Percentiles rank a stretch among this genome's conserved stretches.
Conservation (phyloP, 345 rosid species). For the Odontarrhena argentea region DNA sequence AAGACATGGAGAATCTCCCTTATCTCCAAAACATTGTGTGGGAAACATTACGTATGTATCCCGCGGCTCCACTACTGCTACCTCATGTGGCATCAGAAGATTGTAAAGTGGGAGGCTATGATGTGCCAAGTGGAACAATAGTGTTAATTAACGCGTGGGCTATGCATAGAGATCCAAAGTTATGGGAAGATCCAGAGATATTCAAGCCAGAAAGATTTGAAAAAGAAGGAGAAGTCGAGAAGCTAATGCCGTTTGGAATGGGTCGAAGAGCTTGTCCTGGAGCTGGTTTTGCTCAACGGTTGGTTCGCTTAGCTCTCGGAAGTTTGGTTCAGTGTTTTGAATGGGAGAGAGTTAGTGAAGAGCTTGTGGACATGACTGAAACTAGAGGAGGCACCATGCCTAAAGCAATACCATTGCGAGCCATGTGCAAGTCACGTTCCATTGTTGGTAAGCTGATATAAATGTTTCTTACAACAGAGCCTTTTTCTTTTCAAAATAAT, state of each 20-base stretch:
- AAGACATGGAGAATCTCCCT: constrained; percentile 36
- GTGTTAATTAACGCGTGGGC: constrained; percentile 56
- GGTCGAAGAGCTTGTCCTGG: constrained; percentile 59
- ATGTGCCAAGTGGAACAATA: constrained; percentile 50
- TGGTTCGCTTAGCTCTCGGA: constrained; percentile 42
- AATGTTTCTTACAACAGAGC: too few relatives aligned
- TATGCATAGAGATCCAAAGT: constrained; percentile 51
- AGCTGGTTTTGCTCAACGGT: constrained; percentile 42
- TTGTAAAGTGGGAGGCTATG: constrained; percentile 48
- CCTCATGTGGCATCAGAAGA: constrained; percentile 53
- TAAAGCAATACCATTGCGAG: constrained; percentile 37
- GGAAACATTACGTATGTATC: constrained; percentile 49
- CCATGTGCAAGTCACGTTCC: constrained; percentile 42
- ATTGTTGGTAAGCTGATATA: too few relatives aligned
- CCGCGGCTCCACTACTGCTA: constrained; percentile 48
- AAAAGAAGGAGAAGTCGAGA: constrained; percentile 27
- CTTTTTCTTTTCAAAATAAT: too few relatives aligned
- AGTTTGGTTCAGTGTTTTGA: constrained; percentile 52
- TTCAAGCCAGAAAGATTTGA: constrained; percentile 59
- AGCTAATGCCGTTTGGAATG: not conserved
- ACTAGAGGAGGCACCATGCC: constrained; percentile 38
- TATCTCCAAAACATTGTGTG: constrained; percentile 48
- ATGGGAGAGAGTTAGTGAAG: constrained; percentile 45
- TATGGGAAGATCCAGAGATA: constrained; percentile 49
- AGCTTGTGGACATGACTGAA: constrained; percentile 50